Conservation (phyloP, 139 green algal species). For the Picochlorum costavermella region DNA sequence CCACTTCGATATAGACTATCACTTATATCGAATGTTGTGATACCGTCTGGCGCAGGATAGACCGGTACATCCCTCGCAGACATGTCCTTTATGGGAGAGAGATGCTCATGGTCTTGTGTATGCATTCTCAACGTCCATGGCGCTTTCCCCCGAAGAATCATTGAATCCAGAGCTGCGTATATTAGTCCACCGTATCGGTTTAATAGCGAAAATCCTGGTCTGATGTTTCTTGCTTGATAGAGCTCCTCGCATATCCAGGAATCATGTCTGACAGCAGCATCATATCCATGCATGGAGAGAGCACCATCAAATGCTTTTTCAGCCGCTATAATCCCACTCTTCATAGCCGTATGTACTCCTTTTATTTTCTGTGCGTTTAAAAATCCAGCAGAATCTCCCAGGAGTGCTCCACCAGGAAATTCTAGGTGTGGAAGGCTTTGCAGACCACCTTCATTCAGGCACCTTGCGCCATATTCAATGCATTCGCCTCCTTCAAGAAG, state of each 20-base stretch:
- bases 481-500: conserved; percentile 77
- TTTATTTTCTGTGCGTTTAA: conserved; percentile 94
- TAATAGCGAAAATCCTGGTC: conserved; percentile 51
- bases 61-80: conserved; percentile 25
- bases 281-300: conserved; percentile 20
- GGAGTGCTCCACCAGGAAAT: conserved; percentile 85
- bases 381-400: conserved; percentile 87
- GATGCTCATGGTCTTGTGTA: conserved; percentile 53
- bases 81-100: conserved; percentile 31
- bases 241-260: conserved; percentile 71
- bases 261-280: background rate
- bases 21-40: conserved; percentile 80
- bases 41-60: conserved; percentile 77
- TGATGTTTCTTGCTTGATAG: conserved; percentile 64
- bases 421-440: conserved; percentile 76
- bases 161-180: conserved; percentile 65
- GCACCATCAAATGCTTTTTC: conserved; percentile 56
- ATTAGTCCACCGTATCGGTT: conserved; percentile 45
- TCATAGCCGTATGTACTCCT: conserved; percentile 89
- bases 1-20: conserved; percentile 65
- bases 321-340: conserved; percentile 78
- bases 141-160: conserved; percentile 58
- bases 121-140: conserved; percentile 72
- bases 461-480: conserved; percentile 82
- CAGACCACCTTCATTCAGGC: conserved; percentile 83